A percentile compares a stretch with the other conserved stretches of the same genome.
These are phyloP conservation scores for Ophiostoma sp. DNA, from an alignment of 2,329 filamentous ascomycete genomes.

Conservation along the genomic window DNA sequence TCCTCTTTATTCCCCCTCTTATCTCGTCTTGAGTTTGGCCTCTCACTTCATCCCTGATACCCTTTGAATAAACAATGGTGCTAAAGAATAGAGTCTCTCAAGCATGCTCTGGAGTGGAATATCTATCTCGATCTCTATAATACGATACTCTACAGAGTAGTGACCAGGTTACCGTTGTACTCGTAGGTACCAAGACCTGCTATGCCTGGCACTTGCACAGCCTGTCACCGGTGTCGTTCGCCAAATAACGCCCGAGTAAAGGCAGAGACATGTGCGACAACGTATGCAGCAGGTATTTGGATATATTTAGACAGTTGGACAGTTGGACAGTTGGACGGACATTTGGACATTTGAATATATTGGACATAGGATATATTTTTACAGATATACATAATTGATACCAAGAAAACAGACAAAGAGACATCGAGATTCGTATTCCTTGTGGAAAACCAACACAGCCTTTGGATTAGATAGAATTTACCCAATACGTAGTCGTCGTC, in stretches of 20 bases:
- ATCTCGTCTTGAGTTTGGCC: not conserved
- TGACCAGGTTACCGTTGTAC: not conserved
- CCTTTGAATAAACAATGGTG: not conserved
- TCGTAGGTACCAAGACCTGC: not conserved
- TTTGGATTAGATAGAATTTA: not conserved
- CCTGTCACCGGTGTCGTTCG: conserved; percentile 4
- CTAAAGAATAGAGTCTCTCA: not conserved
- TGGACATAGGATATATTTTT: too few relatives aligned
- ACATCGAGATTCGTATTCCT: not conserved
- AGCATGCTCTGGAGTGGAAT: not conserved
- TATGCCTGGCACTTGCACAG: not conserved
- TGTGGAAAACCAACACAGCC: too few relatives aligned
- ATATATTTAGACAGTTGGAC: not conserved
- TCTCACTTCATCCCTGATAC: not conserved
- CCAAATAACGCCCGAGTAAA: not conserved
- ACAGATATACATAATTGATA: too few relatives aligned
- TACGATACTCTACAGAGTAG: too few relatives aligned
- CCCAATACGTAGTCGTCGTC: too few relatives aligned
- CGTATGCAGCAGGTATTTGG: too few relatives aligned
- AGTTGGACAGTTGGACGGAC: too few relatives aligned
- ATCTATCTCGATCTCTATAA: not conserved
- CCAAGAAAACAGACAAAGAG: not conserved
- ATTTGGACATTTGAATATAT: too few relatives aligned
- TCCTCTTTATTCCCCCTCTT: not conserved
- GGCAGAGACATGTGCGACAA: conserved; percentile 1